Evolutionary conservation across 2,329 filamentous ascomycete genomes (phyloP).

Genomic region (Penicillium nordicum): DNA sequence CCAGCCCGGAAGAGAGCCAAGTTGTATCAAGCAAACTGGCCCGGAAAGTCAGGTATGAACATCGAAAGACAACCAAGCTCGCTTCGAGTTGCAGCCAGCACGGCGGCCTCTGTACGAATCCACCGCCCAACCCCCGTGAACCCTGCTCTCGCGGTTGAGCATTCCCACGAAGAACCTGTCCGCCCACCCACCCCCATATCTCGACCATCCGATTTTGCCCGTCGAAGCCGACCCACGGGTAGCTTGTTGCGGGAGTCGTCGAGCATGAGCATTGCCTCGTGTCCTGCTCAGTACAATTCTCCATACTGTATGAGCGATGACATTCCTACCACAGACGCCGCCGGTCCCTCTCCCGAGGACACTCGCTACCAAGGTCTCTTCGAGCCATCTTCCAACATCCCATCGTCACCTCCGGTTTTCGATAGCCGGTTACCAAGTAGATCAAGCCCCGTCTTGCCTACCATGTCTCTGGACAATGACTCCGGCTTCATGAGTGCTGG

Average conservation of each 20-base stretch:
- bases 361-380: slow-evolving; percentile 49
- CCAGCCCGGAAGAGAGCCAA: slow-evolving; percentile 75
- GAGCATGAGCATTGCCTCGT: slow-evolving; percentile 41
- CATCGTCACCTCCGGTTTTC: slow-evolving; percentile 84
- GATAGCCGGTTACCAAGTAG: slow-evolving; percentile 61
- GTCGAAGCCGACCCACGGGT: slow-evolving; percentile 35
- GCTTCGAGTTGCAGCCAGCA: slow-evolving; percentile 84
- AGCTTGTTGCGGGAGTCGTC: slow-evolving; percentile 64
- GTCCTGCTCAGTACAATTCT: slow-evolving; percentile 36
- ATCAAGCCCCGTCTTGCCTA: slow-evolving; percentile 74
- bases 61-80: slow-evolving; percentile 73
- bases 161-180: slow-evolving; percentile 43
- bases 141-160: slow-evolving; percentile 32
- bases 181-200: slow-evolving; percentile 48
- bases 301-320: slow-evolving; percentile 42
- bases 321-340: slow-evolving; percentile 42
- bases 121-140: slow-evolving; percentile 66
- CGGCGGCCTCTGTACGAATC: slow-evolving; percentile 78
- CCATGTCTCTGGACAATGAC: slow-evolving; percentile 57
- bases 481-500: slow-evolving; percentile 85
- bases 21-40: slow-evolving; percentile 67
- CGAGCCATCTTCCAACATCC: slow-evolving; percentile 75
- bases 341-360: slow-evolving; percentile 50
- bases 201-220: slow-evolving; percentile 27
- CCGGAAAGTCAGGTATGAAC: slow-evolving; percentile 62